A percentile compares a stretch with the other conserved stretches of the same genome.
phyloP scores from a whole-genome alignment of 768 basidiomycete species.

The Leccinum arenicola region DNA sequence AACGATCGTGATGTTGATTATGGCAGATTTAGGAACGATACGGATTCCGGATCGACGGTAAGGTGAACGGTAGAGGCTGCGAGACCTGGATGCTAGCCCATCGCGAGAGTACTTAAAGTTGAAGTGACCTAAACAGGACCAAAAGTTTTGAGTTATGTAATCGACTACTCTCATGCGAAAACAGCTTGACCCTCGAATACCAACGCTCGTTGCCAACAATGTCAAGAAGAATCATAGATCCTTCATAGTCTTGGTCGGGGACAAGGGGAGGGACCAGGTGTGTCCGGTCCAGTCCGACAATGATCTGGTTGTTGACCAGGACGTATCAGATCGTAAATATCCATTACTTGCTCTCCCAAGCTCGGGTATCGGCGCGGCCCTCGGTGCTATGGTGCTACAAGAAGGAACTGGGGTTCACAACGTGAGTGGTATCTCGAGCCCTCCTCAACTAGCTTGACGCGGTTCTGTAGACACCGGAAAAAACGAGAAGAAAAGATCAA shows the following conservation, averaged over 20 bases:
- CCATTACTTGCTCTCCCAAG: slow-evolving; percentile 92
- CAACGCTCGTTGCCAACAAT: slow-evolving; percentile 88
- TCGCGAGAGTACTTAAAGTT: no score
- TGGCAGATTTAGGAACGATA: no score
- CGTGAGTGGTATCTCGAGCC: slow-evolving; percentile 42
- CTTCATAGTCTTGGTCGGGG: slow-evolving; percentile 95
- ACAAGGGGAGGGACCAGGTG: slow-evolving; percentile 89
- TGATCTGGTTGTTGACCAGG: background rate
- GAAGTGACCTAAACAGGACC: background rate
- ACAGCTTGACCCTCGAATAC: slow-evolving; percentile 90
- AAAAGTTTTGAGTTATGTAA: background rate
- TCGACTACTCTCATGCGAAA: slow-evolving; percentile 56
- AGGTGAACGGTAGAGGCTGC: no score
- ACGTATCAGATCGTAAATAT: slow-evolving; percentile 79
- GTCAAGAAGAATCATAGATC: slow-evolving; percentile 91
- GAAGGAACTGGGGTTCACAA: slow-evolving; percentile 96
- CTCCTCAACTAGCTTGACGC: background rate
- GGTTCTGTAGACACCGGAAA: slow-evolving; percentile 74
- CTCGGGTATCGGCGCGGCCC: slow-evolving; percentile 82
- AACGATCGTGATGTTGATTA: no score
- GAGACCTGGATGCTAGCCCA: no score
- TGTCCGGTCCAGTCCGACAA: slow-evolving; percentile 15
- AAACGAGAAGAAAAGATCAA: slow-evolving; percentile 97
- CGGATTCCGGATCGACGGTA: no score
- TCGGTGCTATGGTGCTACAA: slow-evolving; percentile 99